Evolutionary conservation across 805 yeast genomes (phyloP).

Genomic region (Yamadazyma sp.): DNA sequence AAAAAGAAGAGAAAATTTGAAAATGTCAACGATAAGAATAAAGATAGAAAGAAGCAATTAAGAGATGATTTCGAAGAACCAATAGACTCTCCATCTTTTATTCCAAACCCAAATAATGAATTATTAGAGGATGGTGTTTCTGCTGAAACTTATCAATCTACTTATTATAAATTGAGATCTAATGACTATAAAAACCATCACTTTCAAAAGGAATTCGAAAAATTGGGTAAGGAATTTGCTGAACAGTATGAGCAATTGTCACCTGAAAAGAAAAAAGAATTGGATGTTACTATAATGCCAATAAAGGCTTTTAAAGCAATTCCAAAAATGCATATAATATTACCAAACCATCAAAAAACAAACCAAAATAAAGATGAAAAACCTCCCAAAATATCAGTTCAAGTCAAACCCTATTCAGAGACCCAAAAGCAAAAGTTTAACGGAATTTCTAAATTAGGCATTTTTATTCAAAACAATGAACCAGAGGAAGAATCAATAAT

Average conservation of each 20-base stretch:
- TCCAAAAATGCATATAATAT: conserved; percentile 27
- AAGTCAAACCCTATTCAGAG: conserved; percentile 60
- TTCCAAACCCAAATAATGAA: conserved; percentile 41
- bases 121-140: conserved; percentile 36
- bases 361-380: conserved; percentile 22
- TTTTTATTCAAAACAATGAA: conserved; percentile 38
- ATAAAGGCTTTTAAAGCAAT: conserved; percentile 24
- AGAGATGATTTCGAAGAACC: conserved; percentile 10
- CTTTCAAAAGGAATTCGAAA: conserved; percentile 21
- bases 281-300: conserved; percentile 20
- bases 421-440: conserved; percentile 54
- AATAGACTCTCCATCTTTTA: background rate
- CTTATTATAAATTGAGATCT: conserved; percentile 45
- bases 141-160: conserved; percentile 50
- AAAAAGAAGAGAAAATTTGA: conserved; percentile 14
- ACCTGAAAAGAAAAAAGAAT: conserved; percentile 1
- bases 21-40: conserved; percentile 2
- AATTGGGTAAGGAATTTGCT: conserved; percentile 20
- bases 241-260: conserved; percentile 4
- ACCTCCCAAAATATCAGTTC: conserved; percentile 31
- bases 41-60: conserved; percentile 12
- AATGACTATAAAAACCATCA: conserved; percentile 43
- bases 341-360: conserved; percentile 33
- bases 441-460: conserved; percentile 69
- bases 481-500: conserved; percentile 20